A percentile compares a stretch with the other conserved stretches of the same genome.
phyloP scores from a whole-genome alignment of 2,329 filamentous ascomycete genomes.

The Bipolaris cookei region DNA sequence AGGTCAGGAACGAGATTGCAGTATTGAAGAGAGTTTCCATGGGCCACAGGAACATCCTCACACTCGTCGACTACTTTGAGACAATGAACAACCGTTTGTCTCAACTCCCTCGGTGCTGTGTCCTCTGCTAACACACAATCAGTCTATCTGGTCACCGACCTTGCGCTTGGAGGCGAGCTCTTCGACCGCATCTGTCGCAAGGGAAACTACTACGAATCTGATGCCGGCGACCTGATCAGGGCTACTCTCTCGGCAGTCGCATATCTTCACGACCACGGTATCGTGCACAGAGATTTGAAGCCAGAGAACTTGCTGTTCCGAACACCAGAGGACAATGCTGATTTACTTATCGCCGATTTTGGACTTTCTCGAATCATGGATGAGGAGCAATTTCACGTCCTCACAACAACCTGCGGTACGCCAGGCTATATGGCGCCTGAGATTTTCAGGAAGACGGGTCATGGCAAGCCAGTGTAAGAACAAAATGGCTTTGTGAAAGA shows the following conservation, averaged over 20 bases:
- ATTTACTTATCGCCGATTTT: slow-evolving; percentile 96
- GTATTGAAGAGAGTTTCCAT: slow-evolving; percentile 98
- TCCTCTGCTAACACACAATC: slow-evolving; percentile 14
- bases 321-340: slow-evolving; percentile 96
- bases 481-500: background rate
- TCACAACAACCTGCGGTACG: slow-evolving; percentile 97
- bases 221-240: slow-evolving; percentile 92
- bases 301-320: slow-evolving; percentile 96
- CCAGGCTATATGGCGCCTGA: slow-evolving; percentile 99
- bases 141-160: slow-evolving; percentile 96
- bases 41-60: slow-evolving; percentile 98
- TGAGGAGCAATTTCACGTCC: slow-evolving; percentile 95
- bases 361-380: slow-evolving; percentile 97
- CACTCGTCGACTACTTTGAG: slow-evolving; percentile 98
- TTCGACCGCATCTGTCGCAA: slow-evolving; percentile 99
- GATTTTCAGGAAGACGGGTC: slow-evolving; percentile 98
- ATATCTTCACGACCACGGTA: slow-evolving; percentile 97
- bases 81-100: slow-evolving; percentile 91
- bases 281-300: slow-evolving; percentile 97
- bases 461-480: slow-evolving; percentile 87
- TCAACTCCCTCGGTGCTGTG: background rate
- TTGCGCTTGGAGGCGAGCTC: slow-evolving; percentile 92
- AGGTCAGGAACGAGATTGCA: slow-evolving; percentile 98
- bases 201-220: slow-evolving; percentile 96
- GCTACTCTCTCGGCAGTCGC: slow-evolving; percentile 96